Base-by-base conservation (phyloP, 345 rosid genomes). In the Hibiscus tridactylites region DNA sequence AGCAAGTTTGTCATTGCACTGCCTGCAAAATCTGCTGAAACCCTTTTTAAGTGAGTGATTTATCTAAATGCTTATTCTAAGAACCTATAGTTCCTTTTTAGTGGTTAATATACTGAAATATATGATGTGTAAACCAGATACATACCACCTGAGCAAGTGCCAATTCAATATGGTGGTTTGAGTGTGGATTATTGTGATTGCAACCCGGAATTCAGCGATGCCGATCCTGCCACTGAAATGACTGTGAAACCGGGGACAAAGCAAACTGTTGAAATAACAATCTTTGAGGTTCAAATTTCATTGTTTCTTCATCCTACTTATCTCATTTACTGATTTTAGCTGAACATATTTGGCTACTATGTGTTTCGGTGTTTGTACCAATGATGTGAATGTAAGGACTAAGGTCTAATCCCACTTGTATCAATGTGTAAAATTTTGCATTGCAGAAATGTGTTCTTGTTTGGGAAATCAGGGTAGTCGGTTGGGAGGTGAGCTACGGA, bases 381-480 rank as follows among this genome's bases (percentile, higher is more conserved):
- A n/a, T 50, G 54, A 12, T 50, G 54, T 19, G 46, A 19, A 69
- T 54, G 50, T 42, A 60, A 54, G 47, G 19, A 29, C 26, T 13
- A 1, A 54, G 37, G 19, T 39, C 33, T 13, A 1, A 56, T 24
- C 47, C 71, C 19, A 16, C 44, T 61, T 47, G 28, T 17, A 17
- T 65, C 13, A 65, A 65, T 65, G 56, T 0, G 5, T 2, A 35
- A n/a, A 16, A 59, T 58, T 12, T 50, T 72, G 65, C 29, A 56
- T 50, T 79, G 78, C 83, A 93, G 96, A 87, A 80, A 87, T 93
- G 98, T 76, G 75, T 82, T 37, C 77, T 90, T n/a, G 85, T 85
- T 61, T 93, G 97, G 97, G 97, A 93, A 82, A 47, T 90, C 66
- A 85, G 97, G 28, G 98, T 91, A 8, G 90, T 90, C 29, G 98